These are phyloP conservation scores for Boletus sp. DNA, from an alignment of 768 basidiomycete genomes.

Conservation along the genomic window DNA sequence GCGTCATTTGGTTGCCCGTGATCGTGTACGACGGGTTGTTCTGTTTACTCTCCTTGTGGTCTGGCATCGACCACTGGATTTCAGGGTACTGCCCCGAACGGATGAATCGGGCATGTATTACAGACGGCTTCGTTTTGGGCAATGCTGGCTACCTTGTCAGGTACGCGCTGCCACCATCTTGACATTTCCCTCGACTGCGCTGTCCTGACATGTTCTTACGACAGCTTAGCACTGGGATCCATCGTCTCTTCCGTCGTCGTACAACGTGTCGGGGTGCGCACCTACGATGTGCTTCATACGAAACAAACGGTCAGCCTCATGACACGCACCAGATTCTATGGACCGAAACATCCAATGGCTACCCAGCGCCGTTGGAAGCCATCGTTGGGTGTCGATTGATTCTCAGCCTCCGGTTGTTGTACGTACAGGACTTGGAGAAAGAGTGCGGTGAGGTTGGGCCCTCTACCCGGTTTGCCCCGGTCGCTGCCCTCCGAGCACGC, in stretches of 20 bases:
- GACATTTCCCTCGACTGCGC: not conserved
- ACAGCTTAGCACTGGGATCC: not conserved
- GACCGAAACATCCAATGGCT: too few species aligned
- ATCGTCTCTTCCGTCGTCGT: not conserved
- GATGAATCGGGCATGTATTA: not conserved
- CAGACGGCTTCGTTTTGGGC: not conserved
- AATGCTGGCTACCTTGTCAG: slow-evolving; percentile 3
- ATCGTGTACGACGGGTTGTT: slow-evolving; percentile 8
- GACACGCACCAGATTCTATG: not conserved
- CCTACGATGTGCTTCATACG: not conserved
- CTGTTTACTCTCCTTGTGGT: slow-evolving; percentile 9
- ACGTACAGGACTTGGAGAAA: not conserved
- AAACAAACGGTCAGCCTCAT: not conserved
- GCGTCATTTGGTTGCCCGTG: slow-evolving; percentile 10
- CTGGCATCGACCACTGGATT: not conserved
- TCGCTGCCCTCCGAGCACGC: too few species aligned
- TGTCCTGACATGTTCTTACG: not conserved
- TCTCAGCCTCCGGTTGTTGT: not conserved
- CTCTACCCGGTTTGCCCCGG: too few species aligned
- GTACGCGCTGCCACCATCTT: not conserved
- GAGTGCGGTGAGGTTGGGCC: too few species aligned
- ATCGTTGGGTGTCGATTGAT: not conserved
- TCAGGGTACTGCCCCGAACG: not conserved
- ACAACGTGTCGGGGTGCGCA: not conserved
- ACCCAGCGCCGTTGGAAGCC: too few species aligned